Evolutionary conservation across 768 basidiomycete genomes (phyloP), one percentile per base, ranked within the genome.

Genomic region (Fomitopsis pulvina): DNA sequence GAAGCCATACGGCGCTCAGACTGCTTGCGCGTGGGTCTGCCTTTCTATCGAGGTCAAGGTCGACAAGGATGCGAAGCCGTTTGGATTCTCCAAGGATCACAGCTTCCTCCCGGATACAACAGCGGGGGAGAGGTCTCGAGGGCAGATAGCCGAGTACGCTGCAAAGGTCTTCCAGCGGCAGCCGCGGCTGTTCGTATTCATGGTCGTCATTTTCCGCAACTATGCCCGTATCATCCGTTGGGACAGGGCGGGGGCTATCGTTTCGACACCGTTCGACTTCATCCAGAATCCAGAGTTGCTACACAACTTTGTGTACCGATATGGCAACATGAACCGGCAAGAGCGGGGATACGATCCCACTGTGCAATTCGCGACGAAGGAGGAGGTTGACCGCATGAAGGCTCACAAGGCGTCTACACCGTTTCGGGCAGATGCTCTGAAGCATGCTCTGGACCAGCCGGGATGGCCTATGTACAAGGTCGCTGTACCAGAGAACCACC

Each of bases 311-410:
- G 20, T 52, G 12, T 48, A 45, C 18, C 40, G 42, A 4, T 52
- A 41, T 20, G 46, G 24, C 4, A n/a, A 26, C 16, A 20, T 48
- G 8, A 28, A 41, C 26, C 37, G 40, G 8, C 24, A 18, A 1
- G 28, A 27, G 9, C 53, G 53, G 1, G 53, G 53, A 2, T 48
- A 44, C 26, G 53, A 55, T 16, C 20, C 40, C 8, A 47, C 50
- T 5, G 50, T 51, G 3, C 8, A 28, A 2, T 7, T 20, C 4
- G 53, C 50, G 5, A 47, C 53, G 2, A 1, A 11, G 4, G 45
- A 16, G 8, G 41, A 55, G 20, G 45, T 18, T 18, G 20, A 40
- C 9, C 14, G 9, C 16, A 40, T 40, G 39, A 7, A 18, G 8
- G n/a, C 7, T 40, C 20, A 22, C 16, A 18, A 40, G 7, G 20